Evolutionary conservation across 148 eudicot genomes (phyloP).

Genomic region (Camellia granthamiana): DNA sequence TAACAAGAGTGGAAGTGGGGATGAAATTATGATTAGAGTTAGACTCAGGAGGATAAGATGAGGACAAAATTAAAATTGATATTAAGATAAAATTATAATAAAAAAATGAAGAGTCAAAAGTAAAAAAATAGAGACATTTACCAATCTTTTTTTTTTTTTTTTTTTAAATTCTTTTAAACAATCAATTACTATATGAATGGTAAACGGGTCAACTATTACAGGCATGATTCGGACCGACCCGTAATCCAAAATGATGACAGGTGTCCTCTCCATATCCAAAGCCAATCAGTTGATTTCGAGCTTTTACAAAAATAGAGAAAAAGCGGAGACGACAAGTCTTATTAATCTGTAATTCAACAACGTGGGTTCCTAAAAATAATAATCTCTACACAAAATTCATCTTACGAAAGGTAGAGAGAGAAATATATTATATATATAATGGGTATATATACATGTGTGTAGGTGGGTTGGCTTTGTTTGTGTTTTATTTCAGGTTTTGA

Average conservation of each 20-base stretch:
- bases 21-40: too few relatives aligned
- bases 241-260: constrained; percentile 8
- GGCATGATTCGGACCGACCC: neutral
- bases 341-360: neutral
- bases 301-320: neutral
- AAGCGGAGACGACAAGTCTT: too few relatives aligned
- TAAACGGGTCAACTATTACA: neutral
- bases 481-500: neutral
- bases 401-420: neutral
- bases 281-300: neutral
- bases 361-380: neutral
- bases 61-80: too few relatives aligned
- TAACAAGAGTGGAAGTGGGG: too few relatives aligned
- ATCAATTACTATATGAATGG: too few relatives aligned
- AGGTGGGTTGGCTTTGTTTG: neutral
- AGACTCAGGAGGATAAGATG: too few relatives aligned
- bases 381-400: neutral
- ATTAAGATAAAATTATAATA: too few relatives aligned
- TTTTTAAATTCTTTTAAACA: too few relatives aligned
- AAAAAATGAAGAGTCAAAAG: too few relatives aligned
- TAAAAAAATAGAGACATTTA: too few relatives aligned
- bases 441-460: neutral
- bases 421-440: neutral
- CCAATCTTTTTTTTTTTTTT: too few relatives aligned
- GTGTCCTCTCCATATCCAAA: neutral